Base-by-base conservation (phyloP, 371 early-diverging fungal species). In the Mortierella sp. region DNA sequence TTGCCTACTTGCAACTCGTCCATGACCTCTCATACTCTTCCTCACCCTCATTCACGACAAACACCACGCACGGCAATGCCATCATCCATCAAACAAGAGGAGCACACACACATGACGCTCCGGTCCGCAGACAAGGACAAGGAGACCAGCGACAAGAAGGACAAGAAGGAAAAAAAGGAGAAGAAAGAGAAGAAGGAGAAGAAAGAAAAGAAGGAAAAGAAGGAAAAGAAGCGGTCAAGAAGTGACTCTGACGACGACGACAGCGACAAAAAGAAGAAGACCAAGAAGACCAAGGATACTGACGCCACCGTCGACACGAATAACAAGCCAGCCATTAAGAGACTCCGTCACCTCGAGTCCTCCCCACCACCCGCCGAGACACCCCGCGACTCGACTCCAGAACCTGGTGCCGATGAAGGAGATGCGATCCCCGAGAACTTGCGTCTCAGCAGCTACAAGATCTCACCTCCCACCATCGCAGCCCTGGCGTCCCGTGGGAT, bases 341-440 rank as follows among this genome's bases (percentile, higher is more conserved):
- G 87, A 55, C 70, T 79, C 28, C 77, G 83, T 19, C 77, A 54
- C 50, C 50, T 72, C 34, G 84, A 88, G 1, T 3, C 54, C 16
- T 74, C 76, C 2, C 81, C 82, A 44, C 31, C 77, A 24, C 80
- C 80, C 7, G 48, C 78, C 28, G 86, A 82, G 24, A 77, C 82
- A 1, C 79, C 80, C 31, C 74, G 80, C 13, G 78, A 88, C 80
- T 79, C 87, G 77, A 78, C 87, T 74, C 75, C 86, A 68, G 79
- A 88, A 44, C 76, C 81, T 19, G 76, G 82, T 21, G 80, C 70
- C 52, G 87, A 89, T 58, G 91, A 93, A 16, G 90, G 90, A 24
- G 84, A 68, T 7, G 68, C 42, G 3, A 34, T 94, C 38, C 92
- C 96, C 42, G 93, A 93, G 63, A 92, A 95, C 82, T 90, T 97